Percentiles rank a stretch among this genome's conserved stretches.
Evolutionary conservation across 768 basidiomycete species (phyloP).

Genomic region (Trametes cingulata): DNA sequence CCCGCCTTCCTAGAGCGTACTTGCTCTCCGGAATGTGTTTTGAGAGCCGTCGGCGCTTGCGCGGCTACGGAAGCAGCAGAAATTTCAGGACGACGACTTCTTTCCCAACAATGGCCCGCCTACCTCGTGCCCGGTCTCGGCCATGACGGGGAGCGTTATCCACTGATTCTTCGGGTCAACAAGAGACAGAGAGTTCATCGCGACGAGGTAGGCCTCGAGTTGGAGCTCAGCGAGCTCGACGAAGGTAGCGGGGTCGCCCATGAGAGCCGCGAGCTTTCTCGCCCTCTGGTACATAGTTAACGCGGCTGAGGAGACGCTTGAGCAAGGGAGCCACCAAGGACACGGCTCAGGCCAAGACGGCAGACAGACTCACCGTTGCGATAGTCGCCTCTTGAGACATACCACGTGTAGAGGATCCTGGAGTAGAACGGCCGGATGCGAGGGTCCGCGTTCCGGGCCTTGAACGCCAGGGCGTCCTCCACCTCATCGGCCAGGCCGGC

Average conservation of each 20-base stretch:
- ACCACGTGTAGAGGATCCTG: conserved; percentile 93
- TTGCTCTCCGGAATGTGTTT: conserved; percentile 78
- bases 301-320: conserved; percentile 57
- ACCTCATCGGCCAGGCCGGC: conserved; percentile 83
- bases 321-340: not conserved
- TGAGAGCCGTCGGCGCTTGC: conserved; percentile 71
- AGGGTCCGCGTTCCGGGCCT: conserved; percentile 92
- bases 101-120: conserved; percentile 18
- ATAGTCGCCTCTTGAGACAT: conserved; percentile 84
- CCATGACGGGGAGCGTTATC: conserved; percentile 67
- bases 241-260: conserved; percentile 38
- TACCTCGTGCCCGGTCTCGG: conserved; percentile 48
- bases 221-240: conserved; percentile 65
- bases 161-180: conserved; percentile 82
- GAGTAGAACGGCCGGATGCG: conserved; percentile 83
- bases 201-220: conserved; percentile 78
- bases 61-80: conserved; percentile 42
- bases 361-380: conserved; percentile 70
- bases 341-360: not conserved
- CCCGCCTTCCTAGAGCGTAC: conserved; percentile 59
- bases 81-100: conserved; percentile 19
- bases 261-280: conserved; percentile 61
- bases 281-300: conserved; percentile 93
- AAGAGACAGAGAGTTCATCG: conserved; percentile 86
- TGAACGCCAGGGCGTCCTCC: conserved; percentile 85